phyloP scores from a whole-genome alignment of 2,329 filamentous ascomycete genomes.

The Diplocarpon rosae region DNA sequence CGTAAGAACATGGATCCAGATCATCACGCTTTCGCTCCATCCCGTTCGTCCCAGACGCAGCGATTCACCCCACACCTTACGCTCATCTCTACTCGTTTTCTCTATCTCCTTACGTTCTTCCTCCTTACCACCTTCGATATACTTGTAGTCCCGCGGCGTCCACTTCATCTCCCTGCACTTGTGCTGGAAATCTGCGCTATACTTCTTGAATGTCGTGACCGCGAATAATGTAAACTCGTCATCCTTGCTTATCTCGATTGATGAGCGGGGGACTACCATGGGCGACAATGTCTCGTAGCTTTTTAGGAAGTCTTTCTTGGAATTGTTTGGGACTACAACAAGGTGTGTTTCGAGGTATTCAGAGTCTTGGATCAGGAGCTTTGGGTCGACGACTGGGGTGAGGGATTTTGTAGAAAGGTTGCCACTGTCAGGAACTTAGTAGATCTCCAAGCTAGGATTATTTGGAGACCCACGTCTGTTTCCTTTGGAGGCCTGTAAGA shows the following conservation, averaged over 20 bases:
- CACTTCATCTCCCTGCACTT: constrained; percentile 89
- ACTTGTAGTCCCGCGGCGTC: constrained; percentile 90
- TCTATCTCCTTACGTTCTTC: constrained; percentile 83
- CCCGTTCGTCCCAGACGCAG: constrained; percentile 78
- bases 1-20: constrained; percentile 86
- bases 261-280: constrained; percentile 90
- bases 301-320: constrained; percentile 79
- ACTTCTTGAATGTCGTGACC: constrained; percentile 90
- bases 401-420: constrained; percentile 93
- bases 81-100: constrained; percentile 70
- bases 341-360: constrained; percentile 97
- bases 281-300: constrained; percentile 79
- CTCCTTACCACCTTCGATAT: constrained; percentile 80
- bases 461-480: constrained; percentile 58
- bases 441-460: background rate
- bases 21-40: constrained; percentile 93
- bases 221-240: constrained; percentile 83
- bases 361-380: constrained; percentile 72
- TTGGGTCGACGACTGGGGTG: constrained; percentile 74
- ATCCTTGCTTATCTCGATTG: constrained; percentile 68
- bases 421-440: constrained; percentile 43
- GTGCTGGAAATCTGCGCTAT: constrained; percentile 75
- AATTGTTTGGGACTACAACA: constrained; percentile 70
- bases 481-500: constrained; percentile 69
- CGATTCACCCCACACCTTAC: constrained; percentile 87